Base-by-base conservation (phyloP, 495 filamentous ascomycete species). In the Bombardia bombarda region DNA sequence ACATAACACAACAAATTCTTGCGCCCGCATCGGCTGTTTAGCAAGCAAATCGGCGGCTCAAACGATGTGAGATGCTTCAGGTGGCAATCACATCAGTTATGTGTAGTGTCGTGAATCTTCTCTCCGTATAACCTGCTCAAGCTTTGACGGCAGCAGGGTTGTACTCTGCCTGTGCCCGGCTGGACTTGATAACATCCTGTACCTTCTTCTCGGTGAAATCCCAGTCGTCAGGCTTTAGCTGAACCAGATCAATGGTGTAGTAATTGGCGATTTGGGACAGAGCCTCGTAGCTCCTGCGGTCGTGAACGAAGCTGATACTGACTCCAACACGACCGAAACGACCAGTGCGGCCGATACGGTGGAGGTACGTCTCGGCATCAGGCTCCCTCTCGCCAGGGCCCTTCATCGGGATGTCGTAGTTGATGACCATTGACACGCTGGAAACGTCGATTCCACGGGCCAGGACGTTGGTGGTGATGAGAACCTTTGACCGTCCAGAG, bases 241-340 rank as follows among this genome's bases (percentile, higher is more conserved):
- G 62, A 10, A 75, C 60, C 37, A 76, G 51, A 45, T 77, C 73
- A 33, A 78, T 74, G 7, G 53, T 60, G 46, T 73, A 96, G 60
- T 83, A 83, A 3, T 75, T 57, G 42, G 82, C 78, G 54, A 99
- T 99, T 24, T 80, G 61, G 34, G 77, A 74, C 16, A 97, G 74
- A 58, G 85, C 82, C 7, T 72, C 48, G 75, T 78, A 95, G 56
- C 83, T 87, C 43, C 75, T 74, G 42, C 74, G 74, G 66, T 89
- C 87, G 31, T 83, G 79, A 22, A 99, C 86, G 50, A 99, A 94
- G 46, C 79, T 86, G 54, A 99, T 89, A 28, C 84, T 84, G 46
- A 97, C 90, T 52, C 93, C 93, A n/a, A 95, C 87, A 58, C 90
- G 88, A 21, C 93, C 93, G 57, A 97, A 99, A 32, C 93, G 86